A percentile compares a stretch with the other conserved stretches of the same genome.
Conservation (phyloP, 2,329 filamentous ascomycete species). For the Cercospora sp. region DNA sequence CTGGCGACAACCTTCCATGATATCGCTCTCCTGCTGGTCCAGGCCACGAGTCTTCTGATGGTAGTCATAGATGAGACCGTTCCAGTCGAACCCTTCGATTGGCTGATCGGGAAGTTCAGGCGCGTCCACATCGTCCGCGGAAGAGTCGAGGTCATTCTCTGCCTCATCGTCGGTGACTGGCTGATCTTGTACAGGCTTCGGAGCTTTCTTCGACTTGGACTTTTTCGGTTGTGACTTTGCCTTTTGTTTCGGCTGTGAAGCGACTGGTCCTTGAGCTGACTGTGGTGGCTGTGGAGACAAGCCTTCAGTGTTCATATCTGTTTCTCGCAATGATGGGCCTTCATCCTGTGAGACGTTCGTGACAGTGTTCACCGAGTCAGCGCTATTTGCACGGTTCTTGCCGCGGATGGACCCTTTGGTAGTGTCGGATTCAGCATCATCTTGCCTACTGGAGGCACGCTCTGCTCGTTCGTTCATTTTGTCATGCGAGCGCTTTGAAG, state of each 20-base stretch:
- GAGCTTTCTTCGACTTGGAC: not conserved
- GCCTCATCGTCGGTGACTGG: not conserved
- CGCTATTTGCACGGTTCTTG: conserved; percentile 4
- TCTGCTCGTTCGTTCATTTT: conserved; percentile 12
- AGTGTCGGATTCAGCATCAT: not conserved
- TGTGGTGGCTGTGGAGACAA: conserved; percentile 14
- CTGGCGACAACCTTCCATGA: conserved; percentile 33
- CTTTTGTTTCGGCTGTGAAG: not conserved
- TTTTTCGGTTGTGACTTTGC: not conserved
- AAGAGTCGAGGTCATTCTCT: conserved; percentile 3
- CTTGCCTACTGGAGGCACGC: conserved; percentile 1
- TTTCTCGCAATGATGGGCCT: not conserved
- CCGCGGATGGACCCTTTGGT: conserved; percentile 1
- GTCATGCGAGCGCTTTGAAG: conserved; percentile 23
- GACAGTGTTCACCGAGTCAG: conserved; percentile 9
- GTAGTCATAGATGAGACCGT: conserved; percentile 71
- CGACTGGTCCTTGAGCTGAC: conserved; percentile 11
- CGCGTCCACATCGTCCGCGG: conserved; percentile 22
- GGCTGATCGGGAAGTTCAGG: conserved; percentile 28
- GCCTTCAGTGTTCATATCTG: not conserved
- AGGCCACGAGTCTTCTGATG: conserved; percentile 64
- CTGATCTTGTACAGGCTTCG: not conserved
- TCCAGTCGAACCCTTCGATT: conserved; percentile 70
- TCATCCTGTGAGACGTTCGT: conserved; percentile 14
- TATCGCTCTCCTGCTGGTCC: conserved; percentile 61